Conservation (phyloP, 2,329 filamentous ascomycete genomes). For the Epicoccum nigrum region DNA sequence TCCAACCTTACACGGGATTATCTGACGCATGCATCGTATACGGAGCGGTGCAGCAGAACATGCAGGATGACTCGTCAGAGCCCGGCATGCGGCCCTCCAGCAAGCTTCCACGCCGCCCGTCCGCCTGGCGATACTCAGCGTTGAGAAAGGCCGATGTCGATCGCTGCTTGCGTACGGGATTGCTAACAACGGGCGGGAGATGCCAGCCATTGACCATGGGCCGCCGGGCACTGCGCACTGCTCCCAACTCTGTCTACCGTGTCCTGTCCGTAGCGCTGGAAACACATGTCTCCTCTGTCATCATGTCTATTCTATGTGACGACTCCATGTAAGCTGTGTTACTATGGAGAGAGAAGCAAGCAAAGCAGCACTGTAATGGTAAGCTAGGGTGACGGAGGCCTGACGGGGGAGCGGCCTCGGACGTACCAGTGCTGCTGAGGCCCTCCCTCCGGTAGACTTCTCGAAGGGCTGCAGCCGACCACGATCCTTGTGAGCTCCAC, state of each 20-base stretch:
- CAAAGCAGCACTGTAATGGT: not conserved
- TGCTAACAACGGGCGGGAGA: slow-evolving; percentile 31
- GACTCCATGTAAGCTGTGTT: not conserved
- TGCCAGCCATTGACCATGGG: too few relatives aligned
- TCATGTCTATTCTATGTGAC: not conserved
- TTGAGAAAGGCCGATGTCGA: slow-evolving; percentile 19
- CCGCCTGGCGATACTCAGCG: slow-evolving; percentile 12
- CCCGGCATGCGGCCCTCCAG: slow-evolving; percentile 6
- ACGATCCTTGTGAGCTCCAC: slow-evolving; percentile 30
- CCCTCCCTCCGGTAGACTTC: slow-evolving; percentile 31
- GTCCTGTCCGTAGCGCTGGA: slow-evolving; percentile 29
- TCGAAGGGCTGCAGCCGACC: slow-evolving; percentile 30
- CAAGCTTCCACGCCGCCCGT: slow-evolving; percentile 8
- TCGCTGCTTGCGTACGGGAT: slow-evolving; percentile 25
- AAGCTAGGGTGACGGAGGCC: slow-evolving; percentile 1
- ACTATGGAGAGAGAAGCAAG: not conserved
- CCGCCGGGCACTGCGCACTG: too few relatives aligned
- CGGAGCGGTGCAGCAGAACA: slow-evolving; percentile 22
- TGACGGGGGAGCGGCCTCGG: slow-evolving; percentile 20
- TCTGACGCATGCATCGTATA: slow-evolving; percentile 24
- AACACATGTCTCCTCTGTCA: slow-evolving; percentile 14
- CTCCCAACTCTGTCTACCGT: too few relatives aligned
- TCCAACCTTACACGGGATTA: slow-evolving; percentile 17
- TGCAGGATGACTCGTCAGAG: slow-evolving; percentile 24
- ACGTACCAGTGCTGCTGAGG: slow-evolving; percentile 15